Evolutionary conservation across 2,329 filamentous ascomycete genomes (phyloP).

Genomic region (Fusarium sp.): DNA sequence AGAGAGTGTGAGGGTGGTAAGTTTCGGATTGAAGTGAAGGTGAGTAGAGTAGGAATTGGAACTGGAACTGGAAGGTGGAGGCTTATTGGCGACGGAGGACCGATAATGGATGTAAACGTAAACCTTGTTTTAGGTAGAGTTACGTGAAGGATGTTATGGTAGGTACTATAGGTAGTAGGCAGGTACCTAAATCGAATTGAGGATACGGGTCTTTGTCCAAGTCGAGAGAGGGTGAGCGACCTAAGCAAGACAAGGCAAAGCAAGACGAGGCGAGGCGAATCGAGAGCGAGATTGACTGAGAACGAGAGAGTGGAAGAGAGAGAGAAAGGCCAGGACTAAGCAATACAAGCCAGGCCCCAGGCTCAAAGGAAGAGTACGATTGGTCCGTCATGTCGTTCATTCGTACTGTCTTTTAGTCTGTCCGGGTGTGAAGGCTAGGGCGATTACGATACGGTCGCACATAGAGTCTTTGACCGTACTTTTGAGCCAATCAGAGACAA

Average conservation of each 20-base stretch:
- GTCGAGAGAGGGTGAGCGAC: constrained; percentile 33
- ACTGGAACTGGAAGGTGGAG: constrained; percentile 34
- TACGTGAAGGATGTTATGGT: not conserved
- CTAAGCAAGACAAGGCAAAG: not conserved
- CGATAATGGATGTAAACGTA: constrained; percentile 27
- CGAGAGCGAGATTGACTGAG: constrained; percentile 8
- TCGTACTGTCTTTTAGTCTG: constrained; percentile 36
- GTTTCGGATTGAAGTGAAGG: constrained; percentile 33
- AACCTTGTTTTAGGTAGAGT: constrained; percentile 42
- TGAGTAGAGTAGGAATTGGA: constrained; percentile 21
- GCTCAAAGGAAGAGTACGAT: constrained; percentile 18
- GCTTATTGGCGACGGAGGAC: constrained; percentile 24
- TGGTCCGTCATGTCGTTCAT: constrained; percentile 35
- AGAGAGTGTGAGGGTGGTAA: constrained; percentile 12
- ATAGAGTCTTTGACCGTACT: constrained; percentile 20
- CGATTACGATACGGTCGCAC: constrained; percentile 24
- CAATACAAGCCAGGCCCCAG: constrained; percentile 26
- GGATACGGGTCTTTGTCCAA: constrained; percentile 35
- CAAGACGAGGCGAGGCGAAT: not conserved
- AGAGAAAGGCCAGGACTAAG: not conserved
- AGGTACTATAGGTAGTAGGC: not conserved
- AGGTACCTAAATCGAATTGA: constrained; percentile 19
- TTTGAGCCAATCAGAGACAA: constrained; percentile 13
- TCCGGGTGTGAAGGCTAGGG: constrained; percentile 10
- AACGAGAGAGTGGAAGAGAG: not conserved